Evolutionary conservation across 1,284 basidiomycete genomes (phyloP), one percentile per base, ranked within the genome.

Genomic region (Chondrostereum purpureum): DNA sequence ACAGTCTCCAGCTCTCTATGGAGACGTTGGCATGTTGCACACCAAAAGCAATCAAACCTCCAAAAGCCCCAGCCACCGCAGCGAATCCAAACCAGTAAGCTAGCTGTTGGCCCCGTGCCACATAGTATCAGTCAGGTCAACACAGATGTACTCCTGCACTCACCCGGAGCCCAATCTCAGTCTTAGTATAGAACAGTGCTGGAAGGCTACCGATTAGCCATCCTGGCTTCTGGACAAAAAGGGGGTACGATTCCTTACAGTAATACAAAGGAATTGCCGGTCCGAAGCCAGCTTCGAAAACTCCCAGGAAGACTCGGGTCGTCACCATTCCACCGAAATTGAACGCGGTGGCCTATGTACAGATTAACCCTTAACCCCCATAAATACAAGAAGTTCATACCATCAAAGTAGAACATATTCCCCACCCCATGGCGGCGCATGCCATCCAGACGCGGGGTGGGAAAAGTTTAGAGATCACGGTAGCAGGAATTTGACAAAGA

Each of bases 81-180:
- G 85, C 85, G 55, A 87, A 88, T 6, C 82, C 83, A 55, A 87
- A 86, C 83, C 83, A 88, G 57, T 80, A 77, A 2, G 83, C 85
- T 65, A 88, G 70, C 58, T 72, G 24, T 12, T 21, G 2, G 5
- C 6, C 11, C 12, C 12, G 12, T 24, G 10, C 5, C 22, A 2
- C 31, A 8, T 5, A 24, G 27, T 36, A 40, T 44, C 21, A 10
- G 16, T 42, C 23, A 21, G n/a, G 19, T 3, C 41, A 2, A 8
- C 11, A 14, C 14, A 35, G 42, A 11, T 6, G 34, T 23, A 13
- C 33, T 36, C 21, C 27, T 23, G 13, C 0, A 44, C 64, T 48
- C 46, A 73, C 70, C 39, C 85, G 73, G 41, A 82, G 62, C 12
- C 85, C 86, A 53, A 84, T 73, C 59, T 88, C 85, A 4, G 69